Base-by-base conservation (phyloP, 139 green algal genomes). In the Chlamydomonas sphaeroides region DNA sequence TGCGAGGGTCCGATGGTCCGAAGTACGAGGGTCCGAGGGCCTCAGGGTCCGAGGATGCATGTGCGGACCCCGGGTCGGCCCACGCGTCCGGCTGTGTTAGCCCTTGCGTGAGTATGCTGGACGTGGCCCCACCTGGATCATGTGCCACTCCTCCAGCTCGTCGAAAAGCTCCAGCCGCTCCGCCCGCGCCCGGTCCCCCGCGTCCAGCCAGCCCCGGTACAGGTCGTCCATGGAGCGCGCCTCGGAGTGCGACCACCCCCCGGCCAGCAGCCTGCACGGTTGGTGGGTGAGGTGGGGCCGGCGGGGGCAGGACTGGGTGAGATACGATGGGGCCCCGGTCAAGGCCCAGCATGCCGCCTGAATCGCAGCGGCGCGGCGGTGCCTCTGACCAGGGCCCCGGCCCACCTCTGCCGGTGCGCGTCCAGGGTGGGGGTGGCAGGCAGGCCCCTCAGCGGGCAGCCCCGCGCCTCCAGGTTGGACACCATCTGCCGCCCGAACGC, bases 81-180 rank as follows among this genome's bases (percentile, higher is more conserved):
- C n/a, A n/a, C n/a, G n/a, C n/a, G n/a, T n/a, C n/a, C n/a, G n/a
- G n/a, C n/a, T n/a, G n/a, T n/a, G n/a, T n/a, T n/a, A n/a, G n/a
- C n/a, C n/a, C n/a, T n/a, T n/a, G n/a, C n/a, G n/a, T n/a, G n/a
- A n/a, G n/a, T n/a, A n/a, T n/a, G n/a, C n/a, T n/a, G n/a, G n/a
- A n/a, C n/a, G n/a, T n/a, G n/a, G 1, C 28, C 87, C 3, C 63
- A 95, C 95, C 93, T 98, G 95, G 18, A 99, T 96, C 74, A 99
- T 89, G 83, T 97, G 90, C 96, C 96, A 99, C 87, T 99, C 96
- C 85, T 99, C 96, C 86, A 98, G 93, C 87, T 99, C 96, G 67
- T 99, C 96, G 84, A 99, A 96, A 17, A 95, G 80, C 83, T 96
- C 89, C 45, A 96, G 77, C 65, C 87, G 78, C 84, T 95, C 88